Evolutionary conservation across 2,329 filamentous ascomycete species (phyloP).

Genomic region (Ampelomyces quisqualis): DNA sequence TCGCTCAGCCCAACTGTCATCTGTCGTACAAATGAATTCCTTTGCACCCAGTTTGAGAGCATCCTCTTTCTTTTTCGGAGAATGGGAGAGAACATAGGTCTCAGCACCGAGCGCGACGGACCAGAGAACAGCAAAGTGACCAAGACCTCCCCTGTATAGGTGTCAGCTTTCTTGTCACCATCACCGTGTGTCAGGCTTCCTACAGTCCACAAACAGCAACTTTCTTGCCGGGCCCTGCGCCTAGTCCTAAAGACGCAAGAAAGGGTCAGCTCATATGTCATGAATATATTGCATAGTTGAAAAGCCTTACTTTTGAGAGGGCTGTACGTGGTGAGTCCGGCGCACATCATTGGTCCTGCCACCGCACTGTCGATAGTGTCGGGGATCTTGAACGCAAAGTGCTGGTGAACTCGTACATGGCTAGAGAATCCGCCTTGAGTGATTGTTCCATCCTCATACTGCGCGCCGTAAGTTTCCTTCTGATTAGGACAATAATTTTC

Average conservation of each 20-base stretch:
- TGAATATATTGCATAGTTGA: too few species aligned
- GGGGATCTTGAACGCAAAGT: slow-evolving; percentile 76
- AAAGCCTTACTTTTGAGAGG: slow-evolving; percentile 76
- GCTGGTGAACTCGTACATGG: slow-evolving; percentile 73
- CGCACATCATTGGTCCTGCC: slow-evolving; percentile 81
- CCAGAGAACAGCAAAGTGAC: slow-evolving; percentile 53
- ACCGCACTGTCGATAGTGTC: slow-evolving; percentile 62
- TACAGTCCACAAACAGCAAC: slow-evolving; percentile 70
- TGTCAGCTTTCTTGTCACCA: slow-evolving; percentile 10
- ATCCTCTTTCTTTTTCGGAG: slow-evolving; percentile 60
- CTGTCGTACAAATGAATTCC: slow-evolving; percentile 59
- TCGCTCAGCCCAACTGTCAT: slow-evolving; percentile 60
- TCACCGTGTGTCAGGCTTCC: slow-evolving; percentile 19
- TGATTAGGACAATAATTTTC: slow-evolving; percentile 56
- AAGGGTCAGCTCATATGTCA: too few species aligned
- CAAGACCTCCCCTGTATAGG: slow-evolving; percentile 51
- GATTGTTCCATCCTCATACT: slow-evolving; percentile 60
- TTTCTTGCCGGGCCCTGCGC: slow-evolving; percentile 75
- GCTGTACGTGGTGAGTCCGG: slow-evolving; percentile 76
- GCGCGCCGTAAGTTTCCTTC: slow-evolving; percentile 53
- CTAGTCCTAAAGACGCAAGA: too few species aligned
- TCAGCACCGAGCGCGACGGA: slow-evolving; percentile 60
- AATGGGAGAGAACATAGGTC: slow-evolving; percentile 62
- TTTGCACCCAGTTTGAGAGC: slow-evolving; percentile 61
- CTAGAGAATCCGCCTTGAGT: slow-evolving; percentile 67